These are phyloP conservation scores for Phyllosticta paracitricarpa DNA, from an alignment of 2,329 filamentous ascomycete species.

Conservation along the genomic window DNA sequence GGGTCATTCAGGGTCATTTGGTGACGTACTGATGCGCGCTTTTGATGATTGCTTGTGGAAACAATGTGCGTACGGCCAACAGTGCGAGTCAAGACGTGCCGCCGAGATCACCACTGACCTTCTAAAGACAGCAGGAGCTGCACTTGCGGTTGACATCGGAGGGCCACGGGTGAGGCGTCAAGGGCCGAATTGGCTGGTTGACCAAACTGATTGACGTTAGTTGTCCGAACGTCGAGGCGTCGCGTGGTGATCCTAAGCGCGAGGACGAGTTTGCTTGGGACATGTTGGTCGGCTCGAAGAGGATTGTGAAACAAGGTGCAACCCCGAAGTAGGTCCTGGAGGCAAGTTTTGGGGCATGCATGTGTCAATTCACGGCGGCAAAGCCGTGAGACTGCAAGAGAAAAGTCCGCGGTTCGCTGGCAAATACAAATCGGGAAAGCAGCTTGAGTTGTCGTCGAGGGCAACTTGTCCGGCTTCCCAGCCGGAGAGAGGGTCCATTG, in stretches of 20 bases:
- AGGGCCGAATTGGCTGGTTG: neutral
- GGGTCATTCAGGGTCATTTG: neutral
- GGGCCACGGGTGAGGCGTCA: neutral
- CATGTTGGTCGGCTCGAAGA: neutral
- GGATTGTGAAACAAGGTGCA: neutral
- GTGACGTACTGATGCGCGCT: neutral
- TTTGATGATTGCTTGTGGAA: neutral
- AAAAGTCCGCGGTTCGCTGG: neutral
- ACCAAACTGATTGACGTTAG: neutral
- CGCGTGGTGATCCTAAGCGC: neutral
- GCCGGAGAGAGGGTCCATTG: neutral
- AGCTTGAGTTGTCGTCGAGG: neutral
- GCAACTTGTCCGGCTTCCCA: neutral
- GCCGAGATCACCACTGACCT: neutral
- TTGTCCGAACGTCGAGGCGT: neutral
- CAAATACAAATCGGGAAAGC: neutral
- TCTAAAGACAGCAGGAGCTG: neutral
- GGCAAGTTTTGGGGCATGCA: neutral
- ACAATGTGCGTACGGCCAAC: neutral
- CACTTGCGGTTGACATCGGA: neutral
- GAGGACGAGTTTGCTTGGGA: too few species aligned
- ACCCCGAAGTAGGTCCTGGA: neutral
- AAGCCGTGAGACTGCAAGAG: neutral
- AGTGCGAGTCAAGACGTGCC: neutral
- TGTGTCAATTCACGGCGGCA: neutral